Percentiles rank a stretch among this genome's conserved stretches.
phyloP scores from a whole-genome alignment of 2,329 filamentous ascomycete genomes.

The Phoma sp. region DNA sequence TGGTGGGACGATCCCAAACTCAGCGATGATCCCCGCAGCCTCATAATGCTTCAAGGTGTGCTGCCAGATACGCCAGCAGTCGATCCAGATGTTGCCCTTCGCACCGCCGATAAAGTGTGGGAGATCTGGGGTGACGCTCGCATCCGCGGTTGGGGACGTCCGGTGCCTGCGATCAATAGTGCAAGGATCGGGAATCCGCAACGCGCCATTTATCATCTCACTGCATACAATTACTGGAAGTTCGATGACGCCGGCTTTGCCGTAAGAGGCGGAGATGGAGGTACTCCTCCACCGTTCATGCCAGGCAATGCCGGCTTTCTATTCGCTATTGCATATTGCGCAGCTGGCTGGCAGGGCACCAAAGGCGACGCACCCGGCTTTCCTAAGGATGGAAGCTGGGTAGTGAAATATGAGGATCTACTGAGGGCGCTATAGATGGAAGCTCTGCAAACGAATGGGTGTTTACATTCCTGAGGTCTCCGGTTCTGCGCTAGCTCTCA shows the following conservation, averaged over 20 bases:
- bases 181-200: conserved; percentile 32
- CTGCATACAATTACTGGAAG: conserved; percentile 57
- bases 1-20: conserved; percentile 35
- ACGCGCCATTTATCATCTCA: conserved; percentile 47
- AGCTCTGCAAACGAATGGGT: conserved; percentile 11
- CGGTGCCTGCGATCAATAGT: conserved; percentile 39
- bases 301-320: conserved; percentile 59
- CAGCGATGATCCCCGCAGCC: conserved; percentile 32
- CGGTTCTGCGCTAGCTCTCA: conserved; percentile 2
- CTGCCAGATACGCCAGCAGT: conserved; percentile 34
- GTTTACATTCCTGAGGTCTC: conserved; percentile 15
- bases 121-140: conserved; percentile 38
- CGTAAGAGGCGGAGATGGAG: conserved; percentile 57
- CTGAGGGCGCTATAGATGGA: conserved; percentile 22
- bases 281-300: conserved; percentile 64
- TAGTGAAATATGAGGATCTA: conserved; percentile 32
- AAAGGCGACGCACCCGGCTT: conserved; percentile 40
- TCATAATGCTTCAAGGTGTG: conserved; percentile 38
- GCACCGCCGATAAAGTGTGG: conserved; percentile 34
- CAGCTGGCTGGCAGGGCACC: conserved; percentile 59
- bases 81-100: conserved; percentile 28
- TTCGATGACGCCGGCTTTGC: conserved; percentile 62
- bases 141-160: conserved; percentile 40
- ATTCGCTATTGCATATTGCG: conserved; percentile 60
- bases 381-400: conserved; percentile 29